phyloP scores from a whole-genome alignment of 1,284 basidiomycete genomes.

The Amylostereum areolatum region DNA sequence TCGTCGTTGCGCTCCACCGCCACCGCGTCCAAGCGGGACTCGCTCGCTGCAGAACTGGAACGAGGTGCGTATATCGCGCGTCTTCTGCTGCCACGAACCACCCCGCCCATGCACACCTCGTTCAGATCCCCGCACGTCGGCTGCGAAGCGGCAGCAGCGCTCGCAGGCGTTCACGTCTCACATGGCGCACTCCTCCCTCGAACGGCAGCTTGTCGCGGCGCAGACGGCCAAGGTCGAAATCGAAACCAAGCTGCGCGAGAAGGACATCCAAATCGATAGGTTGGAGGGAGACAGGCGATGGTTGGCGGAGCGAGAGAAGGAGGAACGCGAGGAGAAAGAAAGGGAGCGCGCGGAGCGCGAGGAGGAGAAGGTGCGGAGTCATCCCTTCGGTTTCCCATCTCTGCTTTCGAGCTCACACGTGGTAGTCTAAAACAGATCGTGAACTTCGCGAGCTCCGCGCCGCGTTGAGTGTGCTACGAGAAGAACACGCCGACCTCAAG shows the following conservation, averaged over 20 bases:
- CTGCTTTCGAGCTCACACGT: neutral
- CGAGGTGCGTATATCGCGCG: conserved; percentile 34
- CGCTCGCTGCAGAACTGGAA: conserved; percentile 60
- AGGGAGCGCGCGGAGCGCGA: conserved; percentile 38
- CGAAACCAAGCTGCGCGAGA: conserved; percentile 59
- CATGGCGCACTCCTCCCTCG: conserved; percentile 51
- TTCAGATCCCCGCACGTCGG: conserved; percentile 53
- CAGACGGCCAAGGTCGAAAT: conserved; percentile 55
- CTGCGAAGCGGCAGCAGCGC: conserved; percentile 56
- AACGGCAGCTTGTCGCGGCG: conserved; percentile 52
- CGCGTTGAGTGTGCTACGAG: conserved; percentile 39
- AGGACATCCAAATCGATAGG: conserved; percentile 45
- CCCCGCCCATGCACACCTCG: conserved; percentile 2
- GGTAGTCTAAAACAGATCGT: conserved; percentile 26
- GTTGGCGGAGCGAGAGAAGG: conserved; percentile 51
- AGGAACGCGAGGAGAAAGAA: conserved; percentile 56
- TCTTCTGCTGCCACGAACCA: conserved; percentile 3
- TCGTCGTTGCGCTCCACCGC: conserved; percentile 20
- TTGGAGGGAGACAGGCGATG: conserved; percentile 62
- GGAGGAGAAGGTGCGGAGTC: conserved; percentile 48
- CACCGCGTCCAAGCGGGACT: conserved; percentile 45
- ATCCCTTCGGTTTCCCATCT: neutral
- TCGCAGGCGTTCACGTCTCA: conserved; percentile 53
- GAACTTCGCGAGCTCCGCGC: conserved; percentile 45
- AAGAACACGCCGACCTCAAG: conserved; percentile 49